These are phyloP conservation scores for Kingdonia uniflora DNA, from an alignment of 164 flowering plant genomes.

Conservation along the genomic window DNA sequence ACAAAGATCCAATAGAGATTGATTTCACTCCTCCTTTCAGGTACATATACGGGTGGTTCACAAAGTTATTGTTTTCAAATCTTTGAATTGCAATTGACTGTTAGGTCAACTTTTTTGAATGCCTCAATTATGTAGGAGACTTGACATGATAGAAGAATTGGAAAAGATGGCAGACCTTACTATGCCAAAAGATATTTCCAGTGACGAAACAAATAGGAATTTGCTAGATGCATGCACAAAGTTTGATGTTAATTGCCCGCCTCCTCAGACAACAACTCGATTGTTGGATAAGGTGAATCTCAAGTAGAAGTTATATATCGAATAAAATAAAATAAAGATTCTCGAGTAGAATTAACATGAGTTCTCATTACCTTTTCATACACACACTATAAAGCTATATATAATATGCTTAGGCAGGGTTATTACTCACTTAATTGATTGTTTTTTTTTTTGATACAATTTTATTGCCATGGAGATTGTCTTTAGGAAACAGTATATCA, in stretches of 20 bases:
- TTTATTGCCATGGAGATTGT: too few species aligned
- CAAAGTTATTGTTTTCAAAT: not conserved
- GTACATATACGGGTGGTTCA: conserved; percentile 18
- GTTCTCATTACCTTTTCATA: too few species aligned
- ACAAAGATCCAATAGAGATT: conserved; percentile 83
- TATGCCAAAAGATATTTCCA: conserved; percentile 77
- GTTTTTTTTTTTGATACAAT: too few species aligned
- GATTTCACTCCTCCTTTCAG: conserved; percentile 99
- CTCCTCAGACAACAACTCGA: conserved; percentile 90
- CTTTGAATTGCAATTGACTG: not conserved
- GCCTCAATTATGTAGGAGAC: conserved; percentile 44
- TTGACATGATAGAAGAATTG: conserved; percentile 84
- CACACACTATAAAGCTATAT: too few species aligned
- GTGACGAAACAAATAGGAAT: conserved; percentile 70
- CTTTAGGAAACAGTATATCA: too few species aligned
- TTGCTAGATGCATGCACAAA: conserved; percentile 61
- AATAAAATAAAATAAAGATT: too few species aligned
- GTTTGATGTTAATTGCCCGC: conserved; percentile 78
- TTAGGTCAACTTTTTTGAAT: not conserved
- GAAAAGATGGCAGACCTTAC: conserved; percentile 62
- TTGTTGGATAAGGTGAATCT: conserved; percentile 69
- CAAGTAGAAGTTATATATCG: too few species aligned
- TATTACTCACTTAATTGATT: too few species aligned
- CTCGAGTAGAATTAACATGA: too few species aligned
- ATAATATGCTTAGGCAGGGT: too few species aligned